These are phyloP conservation scores for Heterobasidion occidentale DNA, from an alignment of 1,284 basidiomycete genomes.

Conservation along the genomic window DNA sequence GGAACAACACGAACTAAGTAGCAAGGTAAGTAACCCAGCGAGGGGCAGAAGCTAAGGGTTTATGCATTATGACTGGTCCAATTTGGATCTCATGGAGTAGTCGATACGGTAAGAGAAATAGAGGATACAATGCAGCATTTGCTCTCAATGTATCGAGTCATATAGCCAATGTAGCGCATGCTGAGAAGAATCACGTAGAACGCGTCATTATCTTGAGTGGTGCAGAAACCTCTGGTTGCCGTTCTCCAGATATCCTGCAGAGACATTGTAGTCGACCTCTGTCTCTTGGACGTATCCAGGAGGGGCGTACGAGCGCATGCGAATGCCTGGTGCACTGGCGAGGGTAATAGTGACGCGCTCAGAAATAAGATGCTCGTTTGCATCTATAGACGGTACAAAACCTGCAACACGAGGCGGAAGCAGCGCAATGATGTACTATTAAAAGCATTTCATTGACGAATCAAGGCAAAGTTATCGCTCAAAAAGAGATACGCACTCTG, in stretches of 20 bases:
- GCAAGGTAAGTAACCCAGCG: no score
- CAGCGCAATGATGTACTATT: slow-evolving; percentile 41
- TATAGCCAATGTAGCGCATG: neutral
- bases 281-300: slow-evolving; percentile 40
- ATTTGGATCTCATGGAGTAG: no score
- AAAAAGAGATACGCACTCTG: slow-evolving; percentile 26
- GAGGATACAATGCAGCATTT: neutral
- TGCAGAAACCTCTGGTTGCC: slow-evolving; percentile 26
- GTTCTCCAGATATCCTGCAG: slow-evolving; percentile 45
- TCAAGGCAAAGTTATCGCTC: neutral
- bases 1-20: no score
- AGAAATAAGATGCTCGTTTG: slow-evolving; percentile 26
- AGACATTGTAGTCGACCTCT: slow-evolving; percentile 41
- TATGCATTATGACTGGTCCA: no score
- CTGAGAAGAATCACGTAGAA: no score
- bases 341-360: slow-evolving; percentile 36
- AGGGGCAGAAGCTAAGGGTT: no score
- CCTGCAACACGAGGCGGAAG: slow-evolving; percentile 36
- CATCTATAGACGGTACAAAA: slow-evolving; percentile 24
- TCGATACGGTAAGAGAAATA: neutral
- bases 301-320: slow-evolving; percentile 40
- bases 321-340: slow-evolving; percentile 31
- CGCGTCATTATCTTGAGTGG: neutral
- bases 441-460: neutral
- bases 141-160: no score